Conservation (phyloP, 805 yeast species). For the Komagataella pastoris region DNA sequence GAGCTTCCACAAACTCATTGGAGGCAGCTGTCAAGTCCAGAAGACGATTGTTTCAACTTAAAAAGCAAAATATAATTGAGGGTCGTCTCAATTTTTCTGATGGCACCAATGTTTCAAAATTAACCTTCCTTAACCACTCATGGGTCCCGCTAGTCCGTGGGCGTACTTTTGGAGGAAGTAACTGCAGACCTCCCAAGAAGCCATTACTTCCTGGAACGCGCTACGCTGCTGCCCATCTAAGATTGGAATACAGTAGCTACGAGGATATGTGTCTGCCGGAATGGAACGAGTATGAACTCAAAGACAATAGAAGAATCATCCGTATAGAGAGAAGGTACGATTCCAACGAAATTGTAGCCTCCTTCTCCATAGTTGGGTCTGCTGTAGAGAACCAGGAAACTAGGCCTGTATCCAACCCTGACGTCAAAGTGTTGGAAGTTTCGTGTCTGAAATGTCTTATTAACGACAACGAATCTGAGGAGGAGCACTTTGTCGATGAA, state of each 20-base stretch:
- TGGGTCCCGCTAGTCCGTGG: conserved; percentile 22
- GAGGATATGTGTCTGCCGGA: conserved; percentile 33
- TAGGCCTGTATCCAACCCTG: conserved; percentile 28
- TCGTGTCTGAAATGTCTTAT: conserved; percentile 36
- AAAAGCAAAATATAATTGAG: too few relatives aligned
- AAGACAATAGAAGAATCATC: conserved; percentile 41
- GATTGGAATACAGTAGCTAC: conserved; percentile 29
- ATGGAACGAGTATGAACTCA: conserved; percentile 32
- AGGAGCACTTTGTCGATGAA: conserved; percentile 7
- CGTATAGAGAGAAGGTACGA: conserved; percentile 42
- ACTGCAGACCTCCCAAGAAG: conserved; percentile 35
- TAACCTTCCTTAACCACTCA: neutral
- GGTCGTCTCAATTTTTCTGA: neutral
- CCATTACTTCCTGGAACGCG: conserved; percentile 7
- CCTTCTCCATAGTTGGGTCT: conserved; percentile 37
- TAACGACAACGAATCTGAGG: too few relatives aligned
- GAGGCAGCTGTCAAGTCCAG: neutral
- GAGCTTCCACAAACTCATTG: too few relatives aligned
- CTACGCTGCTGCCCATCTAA: conserved; percentile 32
- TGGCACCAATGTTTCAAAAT: neutral
- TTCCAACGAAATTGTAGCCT: conserved; percentile 30
- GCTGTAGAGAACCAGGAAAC: conserved; percentile 32
- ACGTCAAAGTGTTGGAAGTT: conserved; percentile 25
- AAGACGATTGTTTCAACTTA: too few relatives aligned
- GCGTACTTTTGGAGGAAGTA: conserved; percentile 38